A percentile compares a stretch with the other conserved stretches of the same genome.
phyloP scores from a whole-genome alignment of 345 rosid species.

The Sisymbrium irio region DNA sequence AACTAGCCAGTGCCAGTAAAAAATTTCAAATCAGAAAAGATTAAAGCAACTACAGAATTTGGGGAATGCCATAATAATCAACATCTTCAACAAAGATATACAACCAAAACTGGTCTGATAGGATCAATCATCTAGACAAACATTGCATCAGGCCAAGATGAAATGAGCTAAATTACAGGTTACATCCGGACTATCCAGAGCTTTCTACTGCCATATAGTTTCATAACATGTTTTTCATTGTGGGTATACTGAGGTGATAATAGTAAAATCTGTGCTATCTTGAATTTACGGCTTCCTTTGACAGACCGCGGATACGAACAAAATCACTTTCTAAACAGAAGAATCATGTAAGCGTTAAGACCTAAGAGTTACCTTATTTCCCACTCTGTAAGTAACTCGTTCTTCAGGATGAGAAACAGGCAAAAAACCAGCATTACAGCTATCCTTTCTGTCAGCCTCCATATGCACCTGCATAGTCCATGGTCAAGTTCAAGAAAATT shows the following conservation, averaged over 20 bases:
- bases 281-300: background rate
- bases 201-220: background rate
- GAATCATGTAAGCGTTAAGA: background rate
- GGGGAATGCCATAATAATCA: background rate
- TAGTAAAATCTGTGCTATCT: background rate
- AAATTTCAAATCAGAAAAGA: slow-evolving; percentile 1
- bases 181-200: background rate
- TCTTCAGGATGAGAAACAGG: slow-evolving; percentile 51
- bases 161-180: background rate
- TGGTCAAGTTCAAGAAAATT: slow-evolving; percentile 8
- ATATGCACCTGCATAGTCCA: slow-evolving; percentile 71
- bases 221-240: background rate
- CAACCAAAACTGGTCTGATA: slow-evolving; percentile 1
- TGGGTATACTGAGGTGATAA: background rate
- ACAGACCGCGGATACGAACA: background rate
- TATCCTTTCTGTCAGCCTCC: slow-evolving; percentile 81
- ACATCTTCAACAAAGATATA: background rate
- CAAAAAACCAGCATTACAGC: slow-evolving; percentile 43
- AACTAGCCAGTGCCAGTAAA: background rate
- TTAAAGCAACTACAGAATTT: background rate
- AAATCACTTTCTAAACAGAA: background rate
- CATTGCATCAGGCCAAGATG: slow-evolving; percentile 1
- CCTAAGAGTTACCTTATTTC: slow-evolving; percentile 57
- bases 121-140: background rate
- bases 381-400: slow-evolving; percentile 67